phyloP scores from a whole-genome alignment of 2,329 filamentous ascomycete genomes.

The Tolypocladium tropicale region DNA sequence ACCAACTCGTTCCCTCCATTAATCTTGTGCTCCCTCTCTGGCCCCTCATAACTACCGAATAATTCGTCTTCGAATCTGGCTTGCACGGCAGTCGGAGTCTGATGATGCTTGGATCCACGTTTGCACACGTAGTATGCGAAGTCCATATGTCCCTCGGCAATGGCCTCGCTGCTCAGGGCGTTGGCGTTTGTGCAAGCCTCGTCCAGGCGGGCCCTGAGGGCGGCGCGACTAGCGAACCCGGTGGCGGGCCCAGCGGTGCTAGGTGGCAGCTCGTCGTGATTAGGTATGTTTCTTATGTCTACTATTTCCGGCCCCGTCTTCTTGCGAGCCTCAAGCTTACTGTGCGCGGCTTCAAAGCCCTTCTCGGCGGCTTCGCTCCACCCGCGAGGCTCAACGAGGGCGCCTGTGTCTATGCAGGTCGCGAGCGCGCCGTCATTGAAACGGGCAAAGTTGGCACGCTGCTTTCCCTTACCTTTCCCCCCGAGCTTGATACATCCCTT shows the following conservation, averaged over 20 bases:
- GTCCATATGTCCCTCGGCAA: background rate
- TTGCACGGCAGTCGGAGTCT: background rate
- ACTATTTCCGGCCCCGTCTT: too few relatives aligned
- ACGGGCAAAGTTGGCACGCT: background rate
- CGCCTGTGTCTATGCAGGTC: background rate
- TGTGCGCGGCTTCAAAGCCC: background rate
- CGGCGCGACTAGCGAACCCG: background rate
- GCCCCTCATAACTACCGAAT: background rate
- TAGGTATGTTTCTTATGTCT: background rate
- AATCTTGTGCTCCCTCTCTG: background rate
- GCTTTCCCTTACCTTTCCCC: background rate
- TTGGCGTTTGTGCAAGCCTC: background rate
- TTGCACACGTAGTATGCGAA: background rate
- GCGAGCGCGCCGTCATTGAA: background rate
- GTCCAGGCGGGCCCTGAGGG: background rate
- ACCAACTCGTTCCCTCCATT: background rate
- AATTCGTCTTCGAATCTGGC: background rate
- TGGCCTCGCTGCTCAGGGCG: background rate
- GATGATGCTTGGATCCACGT: background rate
- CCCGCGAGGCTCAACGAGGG: background rate
- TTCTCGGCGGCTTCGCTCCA: background rate
- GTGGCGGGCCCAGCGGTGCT: background rate
- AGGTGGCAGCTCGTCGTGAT: background rate
- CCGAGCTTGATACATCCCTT: background rate
- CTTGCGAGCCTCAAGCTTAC: background rate